Evolutionary conservation across 73 alveolate genomes (phyloP), one percentile per base, ranked within the genome.

Genomic region (Durusdinium trenchii): DNA sequence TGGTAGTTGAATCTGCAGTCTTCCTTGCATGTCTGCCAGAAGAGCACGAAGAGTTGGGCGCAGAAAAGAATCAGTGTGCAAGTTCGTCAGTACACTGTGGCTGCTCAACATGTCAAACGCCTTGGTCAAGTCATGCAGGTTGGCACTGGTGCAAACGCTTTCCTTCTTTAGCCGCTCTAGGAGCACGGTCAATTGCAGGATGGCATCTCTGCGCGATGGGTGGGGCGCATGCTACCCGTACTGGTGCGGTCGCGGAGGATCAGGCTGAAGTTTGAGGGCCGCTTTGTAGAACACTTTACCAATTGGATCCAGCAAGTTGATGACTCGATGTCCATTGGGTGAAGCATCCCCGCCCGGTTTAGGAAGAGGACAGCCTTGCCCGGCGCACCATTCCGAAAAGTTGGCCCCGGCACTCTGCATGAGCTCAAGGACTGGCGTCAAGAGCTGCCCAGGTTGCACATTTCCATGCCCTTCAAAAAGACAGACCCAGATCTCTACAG

Each of bases 181-280:
- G 6, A 69, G 52, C 0, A 60, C 61, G 23, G 48, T 69, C 46
- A 90, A 26, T 61, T 90, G 96, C 51, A 90, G 45, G 46, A 90
- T 90, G 75, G 96, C 96, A 46, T 90, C 96, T 38, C 85, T 60
- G 67, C 96, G 96, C 28, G 96, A 90, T 0, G 87, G 69, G 2
- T 50, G 32, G 1, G 96, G 60, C 0, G 96, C 23, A 67, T 67
- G n/a, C n/a, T 28, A 90, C 35, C 96, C 96, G 43, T 46, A 79
- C 45, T 43, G 60, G 42, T 47, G 26, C 26, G 9, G 54, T 32
- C 51, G 51, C 3, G 83, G 83, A 32, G 26, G 12, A 35, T 79
- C 90, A 46, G 38, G 40, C 26, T n/a, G 43, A 10, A 47, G 40
- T 62, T 20, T 62, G 18, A 79, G 90, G 16, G 43, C 42, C 5